These are phyloP conservation scores for Metarhizium sp. DNA, from an alignment of 2,329 filamentous ascomycete genomes.

Conservation along the genomic window DNA sequence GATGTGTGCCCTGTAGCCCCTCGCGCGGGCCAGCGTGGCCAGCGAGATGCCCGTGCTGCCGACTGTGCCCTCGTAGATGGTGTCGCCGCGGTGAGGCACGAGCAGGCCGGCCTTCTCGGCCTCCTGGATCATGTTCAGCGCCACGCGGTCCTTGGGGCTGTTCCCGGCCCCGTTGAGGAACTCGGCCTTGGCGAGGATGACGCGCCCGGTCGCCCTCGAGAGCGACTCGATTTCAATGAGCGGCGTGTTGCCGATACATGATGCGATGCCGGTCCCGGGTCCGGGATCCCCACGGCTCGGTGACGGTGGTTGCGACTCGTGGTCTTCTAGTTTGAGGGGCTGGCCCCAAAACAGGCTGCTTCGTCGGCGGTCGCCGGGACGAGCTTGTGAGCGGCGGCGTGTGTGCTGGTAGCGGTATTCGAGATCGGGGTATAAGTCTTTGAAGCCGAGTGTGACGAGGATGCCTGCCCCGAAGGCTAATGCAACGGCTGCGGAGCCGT, in stretches of 20 bases:
- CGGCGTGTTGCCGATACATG: slow-evolving; percentile 87
- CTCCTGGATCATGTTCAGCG: slow-evolving; percentile 75
- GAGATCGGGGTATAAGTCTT: slow-evolving; percentile 70
- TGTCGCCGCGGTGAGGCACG: slow-evolving; percentile 74
- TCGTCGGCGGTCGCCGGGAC: slow-evolving; percentile 17
- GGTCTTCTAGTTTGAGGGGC: slow-evolving; percentile 44
- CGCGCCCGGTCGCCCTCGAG: slow-evolving; percentile 77
- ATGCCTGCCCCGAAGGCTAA: slow-evolving; percentile 71
- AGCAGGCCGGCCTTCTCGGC: slow-evolving; percentile 74
- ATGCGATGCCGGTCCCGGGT: slow-evolving; percentile 71
- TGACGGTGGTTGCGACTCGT: slow-evolving; percentile 26
- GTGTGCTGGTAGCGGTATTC: slow-evolving; percentile 52
- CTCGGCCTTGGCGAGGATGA: slow-evolving; percentile 89
- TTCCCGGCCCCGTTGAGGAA: slow-evolving; percentile 92
- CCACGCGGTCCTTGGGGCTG: slow-evolving; percentile 91
- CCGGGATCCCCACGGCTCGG: slow-evolving; percentile 14
- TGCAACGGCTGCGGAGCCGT: slow-evolving; percentile 56
- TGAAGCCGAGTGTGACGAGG: slow-evolving; percentile 65
- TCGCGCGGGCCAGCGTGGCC: slow-evolving; percentile 76
- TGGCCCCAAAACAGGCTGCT: slow-evolving; percentile 35
- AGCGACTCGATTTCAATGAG: slow-evolving; percentile 79
- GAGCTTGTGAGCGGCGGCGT: slow-evolving; percentile 12
- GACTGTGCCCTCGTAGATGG: slow-evolving; percentile 94
- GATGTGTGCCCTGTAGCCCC: slow-evolving; percentile 87
- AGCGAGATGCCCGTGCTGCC: slow-evolving; percentile 94